A percentile compares a stretch with the other conserved stretches of the same genome.
Evolutionary conservation across 495 filamentous ascomycete species (phyloP).

Genomic region (Aspergillus sclerotiicarbonarius): DNA sequence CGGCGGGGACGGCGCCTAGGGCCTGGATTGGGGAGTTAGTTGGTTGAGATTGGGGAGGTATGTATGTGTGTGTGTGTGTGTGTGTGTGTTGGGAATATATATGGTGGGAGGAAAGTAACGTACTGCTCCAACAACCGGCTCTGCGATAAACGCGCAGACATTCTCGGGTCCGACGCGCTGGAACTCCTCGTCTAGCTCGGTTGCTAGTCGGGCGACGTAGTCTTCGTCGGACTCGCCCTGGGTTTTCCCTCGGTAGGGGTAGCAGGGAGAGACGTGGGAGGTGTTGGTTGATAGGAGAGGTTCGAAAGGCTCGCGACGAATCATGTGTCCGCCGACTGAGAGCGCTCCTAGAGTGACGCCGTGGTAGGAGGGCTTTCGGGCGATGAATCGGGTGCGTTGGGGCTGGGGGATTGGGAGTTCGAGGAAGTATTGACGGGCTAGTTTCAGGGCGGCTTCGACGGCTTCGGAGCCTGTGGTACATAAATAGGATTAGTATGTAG

Average conservation of each 20-base stretch:
- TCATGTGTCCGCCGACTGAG: slow-evolving; percentile 59
- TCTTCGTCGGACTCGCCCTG: slow-evolving; percentile 43
- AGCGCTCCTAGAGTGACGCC: slow-evolving; percentile 70
- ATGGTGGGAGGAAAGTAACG: slow-evolving; percentile 9
- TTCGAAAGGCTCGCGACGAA: slow-evolving; percentile 63
- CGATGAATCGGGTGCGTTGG: slow-evolving; percentile 59
- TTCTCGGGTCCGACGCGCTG: slow-evolving; percentile 64
- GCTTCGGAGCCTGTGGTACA: slow-evolving; percentile 61
- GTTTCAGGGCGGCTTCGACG: slow-evolving; percentile 65
- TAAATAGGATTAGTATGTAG: background rate
- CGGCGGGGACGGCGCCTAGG: slow-evolving; percentile 62
- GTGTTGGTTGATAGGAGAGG: slow-evolving; percentile 61
- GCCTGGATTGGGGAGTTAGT: slow-evolving; percentile 24
- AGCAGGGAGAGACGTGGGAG: slow-evolving; percentile 68
- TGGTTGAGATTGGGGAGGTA: no score
- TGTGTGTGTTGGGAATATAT: no score
- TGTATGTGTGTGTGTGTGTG: no score
- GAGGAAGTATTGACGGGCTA: slow-evolving; percentile 61
- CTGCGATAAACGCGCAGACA: slow-evolving; percentile 75
- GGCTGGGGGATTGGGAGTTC: slow-evolving; percentile 50
- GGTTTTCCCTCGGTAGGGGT: slow-evolving; percentile 57
- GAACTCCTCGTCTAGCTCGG: slow-evolving; percentile 76
- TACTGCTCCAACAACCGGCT: slow-evolving; percentile 64
- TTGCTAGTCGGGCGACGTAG: slow-evolving; percentile 58
- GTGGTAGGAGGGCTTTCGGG: slow-evolving; percentile 69